phyloP scores from a whole-genome alignment of 495 filamentous ascomycete species.

The Mytilinidion resinicola region DNA sequence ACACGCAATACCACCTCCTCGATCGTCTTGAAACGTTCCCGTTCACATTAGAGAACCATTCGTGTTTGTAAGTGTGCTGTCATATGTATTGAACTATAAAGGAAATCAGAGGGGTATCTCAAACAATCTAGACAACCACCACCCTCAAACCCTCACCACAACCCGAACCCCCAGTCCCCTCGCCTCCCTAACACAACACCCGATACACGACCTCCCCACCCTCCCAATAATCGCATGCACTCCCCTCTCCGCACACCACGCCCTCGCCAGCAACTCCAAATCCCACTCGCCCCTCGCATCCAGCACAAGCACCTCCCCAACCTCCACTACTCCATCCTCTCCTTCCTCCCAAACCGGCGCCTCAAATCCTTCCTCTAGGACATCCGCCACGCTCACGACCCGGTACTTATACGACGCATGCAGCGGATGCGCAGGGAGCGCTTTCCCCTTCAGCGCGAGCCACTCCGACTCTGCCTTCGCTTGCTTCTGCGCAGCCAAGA shows the following conservation, averaged over 20 bases:
- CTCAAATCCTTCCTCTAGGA: conserved; percentile 21
- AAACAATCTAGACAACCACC: not conserved
- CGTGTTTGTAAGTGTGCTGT: too few species aligned
- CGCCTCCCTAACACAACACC: conserved; percentile 35
- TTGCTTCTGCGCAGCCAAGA: conserved; percentile 4
- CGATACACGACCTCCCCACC: conserved; percentile 33
- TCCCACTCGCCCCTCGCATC: conserved; percentile 30
- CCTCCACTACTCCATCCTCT: not conserved
- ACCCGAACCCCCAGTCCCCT: conserved; percentile 28
- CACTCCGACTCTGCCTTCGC: not conserved
- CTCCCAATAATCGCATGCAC: conserved; percentile 33
- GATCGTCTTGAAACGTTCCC: too few species aligned
- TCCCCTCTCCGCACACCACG: conserved; percentile 35
- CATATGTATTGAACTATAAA: too few species aligned
- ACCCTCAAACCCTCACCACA: conserved; percentile 27
- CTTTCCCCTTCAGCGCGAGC: not conserved
- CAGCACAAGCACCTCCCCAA: conserved; percentile 20
- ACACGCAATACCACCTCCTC: too few species aligned
- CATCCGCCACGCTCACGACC: conserved; percentile 20
- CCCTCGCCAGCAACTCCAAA: conserved; percentile 32
- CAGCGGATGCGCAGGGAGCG: conserved; percentile 30
- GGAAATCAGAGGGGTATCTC: too few species aligned
- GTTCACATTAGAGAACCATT: too few species aligned
- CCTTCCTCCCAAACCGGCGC: conserved; percentile 2
- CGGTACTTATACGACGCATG: conserved; percentile 29